Evolutionary conservation across 805 yeast genomes (phyloP).

Genomic region (Metschnikowia peoriensis): DNA sequence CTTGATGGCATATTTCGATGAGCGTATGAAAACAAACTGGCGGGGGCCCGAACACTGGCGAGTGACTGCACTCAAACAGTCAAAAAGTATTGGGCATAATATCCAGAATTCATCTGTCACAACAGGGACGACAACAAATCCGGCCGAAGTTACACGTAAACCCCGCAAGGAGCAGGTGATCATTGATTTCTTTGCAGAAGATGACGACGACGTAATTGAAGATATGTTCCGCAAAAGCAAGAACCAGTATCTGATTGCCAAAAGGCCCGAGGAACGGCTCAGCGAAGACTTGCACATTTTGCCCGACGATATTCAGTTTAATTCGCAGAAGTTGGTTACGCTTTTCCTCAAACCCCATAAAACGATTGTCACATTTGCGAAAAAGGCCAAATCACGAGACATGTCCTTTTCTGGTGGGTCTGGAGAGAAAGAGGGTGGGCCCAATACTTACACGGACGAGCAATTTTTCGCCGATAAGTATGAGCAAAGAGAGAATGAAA

Average conservation of each 20-base stretch:
- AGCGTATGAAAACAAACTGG: slow-evolving; percentile 70
- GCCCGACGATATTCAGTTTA: slow-evolving; percentile 74
- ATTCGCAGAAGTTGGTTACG: slow-evolving; percentile 63
- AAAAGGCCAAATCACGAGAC: background rate
- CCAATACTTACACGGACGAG: slow-evolving; percentile 52
- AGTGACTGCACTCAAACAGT: slow-evolving; percentile 46
- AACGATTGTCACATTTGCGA: slow-evolving; percentile 30
- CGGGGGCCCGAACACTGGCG: slow-evolving; percentile 94
- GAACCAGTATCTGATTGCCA: slow-evolving; percentile 20
- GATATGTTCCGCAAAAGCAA: slow-evolving; percentile 34
- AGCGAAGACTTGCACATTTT: slow-evolving; percentile 43
- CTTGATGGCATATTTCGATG: slow-evolving; percentile 79
- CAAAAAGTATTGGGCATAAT: slow-evolving; percentile 24
- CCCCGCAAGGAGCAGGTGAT: slow-evolving; percentile 24
- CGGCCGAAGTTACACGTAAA: slow-evolving; percentile 12
- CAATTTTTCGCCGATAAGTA: slow-evolving; percentile 72
- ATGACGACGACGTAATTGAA: slow-evolving; percentile 28
- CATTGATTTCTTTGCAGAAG: slow-evolving; percentile 34
- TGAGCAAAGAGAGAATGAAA: slow-evolving; percentile 32
- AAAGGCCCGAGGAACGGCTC: slow-evolving; percentile 30
- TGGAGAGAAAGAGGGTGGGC: slow-evolving; percentile 11
- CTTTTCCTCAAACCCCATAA: slow-evolving; percentile 67
- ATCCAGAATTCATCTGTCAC: background rate
- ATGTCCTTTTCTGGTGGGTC: background rate
- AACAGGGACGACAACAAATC: background rate